Evolutionary conservation across 1,284 basidiomycete genomes (phyloP).

Genomic region (Pulchroboletus neoregius): DNA sequence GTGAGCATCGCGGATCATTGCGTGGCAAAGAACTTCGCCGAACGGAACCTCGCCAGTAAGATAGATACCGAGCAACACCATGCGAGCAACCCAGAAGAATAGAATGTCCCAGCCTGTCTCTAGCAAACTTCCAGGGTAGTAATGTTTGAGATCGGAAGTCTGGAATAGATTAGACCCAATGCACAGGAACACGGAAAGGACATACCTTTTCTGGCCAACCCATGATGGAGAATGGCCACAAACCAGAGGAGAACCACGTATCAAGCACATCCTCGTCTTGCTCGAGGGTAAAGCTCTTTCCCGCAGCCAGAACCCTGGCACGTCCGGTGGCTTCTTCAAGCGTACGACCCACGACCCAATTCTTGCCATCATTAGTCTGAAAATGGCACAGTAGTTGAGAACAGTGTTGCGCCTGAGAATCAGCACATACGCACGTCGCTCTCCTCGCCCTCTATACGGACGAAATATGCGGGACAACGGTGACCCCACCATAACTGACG

Average conservation of each 20-base stretch:
- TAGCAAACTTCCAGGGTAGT: constrained; percentile 87
- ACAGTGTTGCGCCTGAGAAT: background rate
- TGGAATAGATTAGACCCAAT: constrained; percentile 27
- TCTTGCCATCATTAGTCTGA: constrained; percentile 65
- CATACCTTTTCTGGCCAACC: constrained; percentile 90
- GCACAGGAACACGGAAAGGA: background rate
- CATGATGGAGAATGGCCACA: constrained; percentile 98
- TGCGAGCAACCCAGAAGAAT: constrained; percentile 99
- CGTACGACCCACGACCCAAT: constrained; percentile 91
- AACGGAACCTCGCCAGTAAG: constrained; percentile 93
- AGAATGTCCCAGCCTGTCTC: constrained; percentile 99
- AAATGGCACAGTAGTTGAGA: background rate
- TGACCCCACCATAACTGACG: constrained; percentile 99
- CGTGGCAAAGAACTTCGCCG: constrained; percentile 97
- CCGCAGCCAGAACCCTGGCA: constrained; percentile 71
- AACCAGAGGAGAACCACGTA: constrained; percentile 98
- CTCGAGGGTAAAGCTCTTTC: constrained; percentile 72
- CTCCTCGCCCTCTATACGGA: constrained; percentile 77
- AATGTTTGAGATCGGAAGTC: constrained; percentile 73
- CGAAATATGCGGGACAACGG: constrained; percentile 92
- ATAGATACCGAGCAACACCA: constrained; percentile 92
- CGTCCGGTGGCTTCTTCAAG: constrained; percentile 78
- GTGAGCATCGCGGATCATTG: constrained; percentile 98
- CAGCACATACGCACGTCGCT: constrained; percentile 57
- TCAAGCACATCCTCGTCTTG: constrained; percentile 99